Evolutionary conservation across 768 basidiomycete species (phyloP).

Genomic region (Crepidotus variabilis): DNA sequence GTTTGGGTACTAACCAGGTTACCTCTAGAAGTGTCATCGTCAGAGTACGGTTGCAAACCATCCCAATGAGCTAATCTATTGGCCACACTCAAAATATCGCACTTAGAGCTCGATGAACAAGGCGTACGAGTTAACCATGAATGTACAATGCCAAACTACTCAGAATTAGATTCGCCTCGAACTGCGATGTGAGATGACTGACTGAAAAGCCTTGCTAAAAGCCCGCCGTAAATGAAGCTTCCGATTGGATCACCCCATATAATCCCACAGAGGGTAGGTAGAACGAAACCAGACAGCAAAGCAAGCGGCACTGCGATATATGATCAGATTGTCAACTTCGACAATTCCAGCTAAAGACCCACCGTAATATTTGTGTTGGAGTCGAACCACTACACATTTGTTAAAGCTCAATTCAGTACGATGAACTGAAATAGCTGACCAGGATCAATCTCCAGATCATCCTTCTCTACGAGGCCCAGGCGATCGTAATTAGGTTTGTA

Average conservation of each 20-base stretch:
- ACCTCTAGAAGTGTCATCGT: constrained; percentile 75
- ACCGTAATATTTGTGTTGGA: constrained; percentile 72
- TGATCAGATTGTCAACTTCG: background rate
- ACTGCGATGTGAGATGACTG: constrained; percentile 21
- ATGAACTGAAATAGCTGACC: constrained; percentile 36
- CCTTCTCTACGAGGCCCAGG: constrained; percentile 59
- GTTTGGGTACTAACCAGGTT: constrained; percentile 48
- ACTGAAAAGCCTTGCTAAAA: constrained; percentile 61
- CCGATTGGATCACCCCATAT: constrained; percentile 64
- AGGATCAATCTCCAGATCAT: constrained; percentile 66
- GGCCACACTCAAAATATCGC: background rate
- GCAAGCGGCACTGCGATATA: constrained; percentile 50
- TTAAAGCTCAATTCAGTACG: background rate
- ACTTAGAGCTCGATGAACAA: background rate
- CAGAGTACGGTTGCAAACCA: constrained; percentile 75
- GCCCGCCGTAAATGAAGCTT: constrained; percentile 67
- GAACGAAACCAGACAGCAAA: constrained; percentile 51
- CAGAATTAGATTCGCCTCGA: background rate
- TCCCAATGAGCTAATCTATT: constrained; percentile 74
- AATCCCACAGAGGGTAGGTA: constrained; percentile 53
- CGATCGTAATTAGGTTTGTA: constrained; percentile 65
- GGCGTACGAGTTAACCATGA: constrained; percentile 62
- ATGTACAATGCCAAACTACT: constrained; percentile 70
- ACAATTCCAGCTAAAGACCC: background rate
- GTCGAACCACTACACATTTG: constrained; percentile 50